These are phyloP conservation scores for Bjerkandera adusta DNA, from an alignment of 1,284 basidiomycete genomes.

Conservation along the genomic window DNA sequence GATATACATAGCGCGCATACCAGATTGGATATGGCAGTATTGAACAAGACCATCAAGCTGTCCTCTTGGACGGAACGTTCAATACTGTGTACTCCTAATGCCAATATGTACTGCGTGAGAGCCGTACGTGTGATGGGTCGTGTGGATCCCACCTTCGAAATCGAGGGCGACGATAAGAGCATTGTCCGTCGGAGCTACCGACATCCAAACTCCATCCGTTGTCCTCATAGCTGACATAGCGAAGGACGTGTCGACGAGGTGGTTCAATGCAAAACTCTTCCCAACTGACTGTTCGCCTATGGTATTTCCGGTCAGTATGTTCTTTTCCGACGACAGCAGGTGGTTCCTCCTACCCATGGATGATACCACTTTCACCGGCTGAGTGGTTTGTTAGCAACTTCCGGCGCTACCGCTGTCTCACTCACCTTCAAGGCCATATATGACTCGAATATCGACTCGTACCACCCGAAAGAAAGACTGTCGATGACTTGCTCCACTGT, in stretches of 20 bases:
- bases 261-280: slow-evolving; percentile 60
- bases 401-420: background rate
- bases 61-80: slow-evolving; percentile 64
- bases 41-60: slow-evolving; percentile 59
- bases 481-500: slow-evolving; percentile 54
- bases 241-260: slow-evolving; percentile 62
- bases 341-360: slow-evolving; percentile 56
- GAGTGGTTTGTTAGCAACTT: background rate
- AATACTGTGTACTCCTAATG: slow-evolving; percentile 57
- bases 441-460: slow-evolving; percentile 59
- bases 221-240: slow-evolving; percentile 67
- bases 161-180: slow-evolving; percentile 56
- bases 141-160: slow-evolving; percentile 67
- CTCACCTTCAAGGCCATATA: slow-evolving; percentile 61
- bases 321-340: no score
- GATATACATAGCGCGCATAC: slow-evolving; percentile 30
- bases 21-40: slow-evolving; percentile 62
- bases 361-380: slow-evolving; percentile 63
- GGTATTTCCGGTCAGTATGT: no score
- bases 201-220: slow-evolving; percentile 70
- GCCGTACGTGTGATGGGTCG: no score
- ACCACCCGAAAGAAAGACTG: slow-evolving; percentile 59
- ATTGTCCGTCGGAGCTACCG: slow-evolving; percentile 57
- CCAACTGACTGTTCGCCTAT: slow-evolving; percentile 61
- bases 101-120: background rate